Evolutionary conservation across 306 rosid genomes (phyloP), one percentile per base, ranked within the genome.

Genomic region (Vachellia pachyceras): DNA sequence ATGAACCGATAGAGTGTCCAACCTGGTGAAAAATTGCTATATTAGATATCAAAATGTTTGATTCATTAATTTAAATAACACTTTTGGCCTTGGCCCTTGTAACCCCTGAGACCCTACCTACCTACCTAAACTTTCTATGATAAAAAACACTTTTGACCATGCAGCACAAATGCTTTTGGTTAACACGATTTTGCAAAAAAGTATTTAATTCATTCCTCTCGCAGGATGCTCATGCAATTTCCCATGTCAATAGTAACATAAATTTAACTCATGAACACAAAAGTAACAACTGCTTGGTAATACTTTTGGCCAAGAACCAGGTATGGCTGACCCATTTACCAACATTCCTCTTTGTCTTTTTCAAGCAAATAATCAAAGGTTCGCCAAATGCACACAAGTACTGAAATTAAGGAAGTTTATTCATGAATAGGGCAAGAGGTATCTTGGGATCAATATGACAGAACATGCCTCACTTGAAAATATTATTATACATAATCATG

Each of bases 1-100:
- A 87, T 47, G 99, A 84, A 78, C 99, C 98, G 81, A 95, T 87
- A 75, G 99, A 95, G 84, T 93, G 99, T 20, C 99, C 99, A 72
- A 93, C 89, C 98, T 95, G 81, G 67, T 55, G 75, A 82, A 49
- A 75, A 77, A 86, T 82, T 61, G 40, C 42, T 10, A 74, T 25
- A 67, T 82, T 75, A 85, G 81, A 71, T 60, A 74, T 36, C 69
- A 85, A 82, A 52, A 76, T 44, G 49, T 68, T 82, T 40, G 54
- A 71, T 29, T 39, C 79, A 67, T 63, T 60, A 77, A 63, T 69
- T n/a, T 36, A 69, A 73, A 58, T 57, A 33, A 68, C 69, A 64
- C 39, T 73, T 77, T 12, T 60, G 67, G 75, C 25, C 50, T 29
- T 29, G 33, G 33, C 33, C 33, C 33, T 29, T 29, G 33, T 29